These are phyloP conservation scores for Trichoderma semiorbis DNA, from an alignment of 2,329 filamentous ascomycete species.

Conservation along the genomic window DNA sequence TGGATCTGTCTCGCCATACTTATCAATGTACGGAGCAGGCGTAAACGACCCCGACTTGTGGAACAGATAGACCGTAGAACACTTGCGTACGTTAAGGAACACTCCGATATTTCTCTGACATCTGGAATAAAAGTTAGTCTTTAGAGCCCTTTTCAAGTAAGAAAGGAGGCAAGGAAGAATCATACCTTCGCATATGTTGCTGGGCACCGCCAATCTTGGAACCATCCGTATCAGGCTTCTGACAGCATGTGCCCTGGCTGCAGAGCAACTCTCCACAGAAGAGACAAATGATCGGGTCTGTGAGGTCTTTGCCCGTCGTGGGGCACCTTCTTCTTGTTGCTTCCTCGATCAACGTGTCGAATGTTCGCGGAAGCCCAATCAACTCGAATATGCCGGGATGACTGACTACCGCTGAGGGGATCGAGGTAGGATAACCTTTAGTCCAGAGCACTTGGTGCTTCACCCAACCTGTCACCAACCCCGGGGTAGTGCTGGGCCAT, in stretches of 20 bases:
- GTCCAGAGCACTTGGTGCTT: conserved; percentile 53
- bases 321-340: conserved; percentile 80
- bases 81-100: conserved; percentile 96
- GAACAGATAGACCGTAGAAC: conserved; percentile 84
- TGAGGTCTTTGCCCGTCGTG: conserved; percentile 85
- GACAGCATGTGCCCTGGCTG: conserved; percentile 88
- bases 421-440: conserved; percentile 29
- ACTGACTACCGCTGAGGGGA: conserved; percentile 51
- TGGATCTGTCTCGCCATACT: conserved; percentile 93
- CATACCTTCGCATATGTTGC: conserved; percentile 83
- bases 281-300: conserved; percentile 86
- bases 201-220: conserved; percentile 75
- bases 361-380: conserved; percentile 86
- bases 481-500: conserved; percentile 46
- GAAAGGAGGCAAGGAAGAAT: conserved; percentile 24
- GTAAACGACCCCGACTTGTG: conserved; percentile 78
- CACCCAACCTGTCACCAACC: conserved; percentile 68
- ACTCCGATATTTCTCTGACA: conserved; percentile 89
- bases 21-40: conserved; percentile 88
- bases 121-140: conserved; percentile 41
- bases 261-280: conserved; percentile 98
- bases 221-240: conserved; percentile 54
- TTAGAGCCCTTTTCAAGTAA: background rate
- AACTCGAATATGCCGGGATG: conserved; percentile 94
- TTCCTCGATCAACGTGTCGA: conserved; percentile 88